Percentiles rank a stretch among this genome's conserved stretches.
These are phyloP conservation scores for Achaetomium macrosporum DNA, from an alignment of 2,329 filamentous ascomycete genomes.

Conservation along the genomic window DNA sequence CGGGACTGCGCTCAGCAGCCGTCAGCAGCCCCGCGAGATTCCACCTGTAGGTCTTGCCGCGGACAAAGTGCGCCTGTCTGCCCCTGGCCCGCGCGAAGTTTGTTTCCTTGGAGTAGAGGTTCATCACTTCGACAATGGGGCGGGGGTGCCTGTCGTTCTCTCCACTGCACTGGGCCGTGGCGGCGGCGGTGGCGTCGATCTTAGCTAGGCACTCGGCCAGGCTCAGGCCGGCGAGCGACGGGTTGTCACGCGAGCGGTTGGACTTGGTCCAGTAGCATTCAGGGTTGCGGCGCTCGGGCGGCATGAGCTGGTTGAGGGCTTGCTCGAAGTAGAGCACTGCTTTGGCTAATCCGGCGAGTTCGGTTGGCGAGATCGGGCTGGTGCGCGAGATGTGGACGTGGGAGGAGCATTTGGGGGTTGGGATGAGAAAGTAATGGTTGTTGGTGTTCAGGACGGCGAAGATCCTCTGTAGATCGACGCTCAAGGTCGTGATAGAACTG, in stretches of 20 bases:
- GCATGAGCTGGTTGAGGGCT: conserved; percentile 31
- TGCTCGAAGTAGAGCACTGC: conserved; percentile 31
- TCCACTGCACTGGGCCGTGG: no score
- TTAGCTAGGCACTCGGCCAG: conserved; percentile 25
- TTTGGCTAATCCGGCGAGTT: conserved; percentile 30
- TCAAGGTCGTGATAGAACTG: conserved; percentile 7
- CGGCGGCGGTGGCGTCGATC: conserved; percentile 22
- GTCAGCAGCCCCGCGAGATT: conserved; percentile 30
- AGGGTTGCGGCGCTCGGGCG: conserved; percentile 19
- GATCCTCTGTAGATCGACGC: conserved; percentile 28
- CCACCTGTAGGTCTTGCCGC: conserved; percentile 38
- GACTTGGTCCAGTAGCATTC: conserved; percentile 33
- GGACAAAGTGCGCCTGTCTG: conserved; percentile 31
- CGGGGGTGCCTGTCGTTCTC: no score
- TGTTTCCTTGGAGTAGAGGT: conserved; percentile 28
- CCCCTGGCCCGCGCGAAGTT: conserved; percentile 30
- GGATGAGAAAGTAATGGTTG: conserved; percentile 23
- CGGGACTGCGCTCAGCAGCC: not conserved
- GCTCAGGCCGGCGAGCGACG: conserved; percentile 17
- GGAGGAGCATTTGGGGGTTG: conserved; percentile 31
- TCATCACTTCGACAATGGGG: conserved; percentile 29
- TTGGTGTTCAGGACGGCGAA: conserved; percentile 25
- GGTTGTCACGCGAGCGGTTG: conserved; percentile 27
- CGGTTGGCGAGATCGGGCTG: conserved; percentile 21
- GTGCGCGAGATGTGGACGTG: conserved; percentile 34